phyloP scores from a whole-genome alignment of 1,284 basidiomycete species.

The Papiliotrema fonsecae region DNA sequence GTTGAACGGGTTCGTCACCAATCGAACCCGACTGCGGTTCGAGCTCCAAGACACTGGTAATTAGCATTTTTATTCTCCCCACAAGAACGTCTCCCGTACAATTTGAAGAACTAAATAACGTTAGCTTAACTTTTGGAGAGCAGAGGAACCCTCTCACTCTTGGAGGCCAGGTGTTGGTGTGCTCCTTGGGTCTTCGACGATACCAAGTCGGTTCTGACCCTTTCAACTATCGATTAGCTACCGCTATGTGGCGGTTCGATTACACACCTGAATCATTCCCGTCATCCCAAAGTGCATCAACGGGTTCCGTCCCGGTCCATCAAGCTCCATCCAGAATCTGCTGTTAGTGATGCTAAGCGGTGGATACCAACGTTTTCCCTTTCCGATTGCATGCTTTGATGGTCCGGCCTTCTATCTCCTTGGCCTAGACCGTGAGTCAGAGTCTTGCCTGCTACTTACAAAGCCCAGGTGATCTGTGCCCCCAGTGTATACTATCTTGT shows the following conservation, averaged over 20 bases:
- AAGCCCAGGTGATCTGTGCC: slow-evolving; percentile 58
- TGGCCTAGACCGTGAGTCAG: slow-evolving; percentile 52
- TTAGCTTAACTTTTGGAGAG: background rate
- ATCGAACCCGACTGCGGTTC: slow-evolving; percentile 31
- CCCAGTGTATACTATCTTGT: slow-evolving; percentile 65
- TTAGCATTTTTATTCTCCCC: no score
- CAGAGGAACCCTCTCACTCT: slow-evolving; percentile 53
- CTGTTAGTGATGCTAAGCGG: background rate
- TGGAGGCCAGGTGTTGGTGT: slow-evolving; percentile 67
- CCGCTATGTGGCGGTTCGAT: background rate
- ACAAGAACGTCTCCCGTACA: no score
- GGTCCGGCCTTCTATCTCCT: slow-evolving; percentile 58
- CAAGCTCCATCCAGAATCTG: slow-evolving; percentile 65
- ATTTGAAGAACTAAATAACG: slow-evolving; percentile 34
- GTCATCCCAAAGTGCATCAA: slow-evolving; percentile 82
- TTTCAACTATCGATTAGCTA: slow-evolving; percentile 53
- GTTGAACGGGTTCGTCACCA: slow-evolving; percentile 24
- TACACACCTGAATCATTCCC: slow-evolving; percentile 63
- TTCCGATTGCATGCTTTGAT: slow-evolving; percentile 62
- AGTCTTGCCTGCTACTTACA: slow-evolving; percentile 51
- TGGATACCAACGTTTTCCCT: slow-evolving; percentile 58
- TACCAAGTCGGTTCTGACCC: slow-evolving; percentile 64
- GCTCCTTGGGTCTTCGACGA: slow-evolving; percentile 55
- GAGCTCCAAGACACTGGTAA: slow-evolving; percentile 50
- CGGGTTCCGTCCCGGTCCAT: slow-evolving; percentile 60